A percentile compares a stretch with the other conserved stretches of the same genome.
phyloP scores from a whole-genome alignment of 2,329 filamentous ascomycete genomes.

The Colletotrichum brevisporum region DNA sequence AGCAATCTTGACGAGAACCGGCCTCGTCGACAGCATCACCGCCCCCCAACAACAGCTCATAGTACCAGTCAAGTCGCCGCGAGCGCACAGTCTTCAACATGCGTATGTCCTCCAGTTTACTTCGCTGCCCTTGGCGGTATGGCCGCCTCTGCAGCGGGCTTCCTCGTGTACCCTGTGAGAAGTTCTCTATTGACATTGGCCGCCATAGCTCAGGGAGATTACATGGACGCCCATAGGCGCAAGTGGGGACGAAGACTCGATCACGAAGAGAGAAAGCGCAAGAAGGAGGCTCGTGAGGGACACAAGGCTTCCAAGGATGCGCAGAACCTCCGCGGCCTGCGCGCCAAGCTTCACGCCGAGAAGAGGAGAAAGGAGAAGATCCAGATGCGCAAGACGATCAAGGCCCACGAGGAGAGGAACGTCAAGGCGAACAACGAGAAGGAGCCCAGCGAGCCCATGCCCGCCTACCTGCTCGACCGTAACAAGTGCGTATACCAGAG shows the following conservation, averaged over 20 bases:
- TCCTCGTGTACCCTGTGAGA: not conserved
- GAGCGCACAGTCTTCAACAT: constrained; percentile 35
- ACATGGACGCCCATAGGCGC: constrained; percentile 68
- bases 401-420: constrained; percentile 95
- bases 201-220: constrained; percentile 81
- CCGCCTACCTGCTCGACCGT: constrained; percentile 95
- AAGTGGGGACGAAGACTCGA: constrained; percentile 72
- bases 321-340: constrained; percentile 91
- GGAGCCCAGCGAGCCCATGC: constrained; percentile 85
- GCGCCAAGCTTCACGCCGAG: constrained; percentile 94
- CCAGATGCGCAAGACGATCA: constrained; percentile 95
- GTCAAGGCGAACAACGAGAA: constrained; percentile 89
- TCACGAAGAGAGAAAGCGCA: constrained; percentile 90
- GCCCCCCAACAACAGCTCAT: not conserved
- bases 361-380: constrained; percentile 98
- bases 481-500: constrained; percentile 55
- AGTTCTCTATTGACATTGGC: constrained; percentile 1
- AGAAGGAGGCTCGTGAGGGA: constrained; percentile 87
- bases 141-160: not conserved
- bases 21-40: not conserved
- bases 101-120: constrained; percentile 17
- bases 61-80: constrained; percentile 20
- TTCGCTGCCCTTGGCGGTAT: too few species aligned
- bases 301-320: constrained; percentile 92
- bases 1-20: not conserved